Evolutionary conservation across 306 rosid species (phyloP).

Genomic region (Dryas alaskensis): DNA sequence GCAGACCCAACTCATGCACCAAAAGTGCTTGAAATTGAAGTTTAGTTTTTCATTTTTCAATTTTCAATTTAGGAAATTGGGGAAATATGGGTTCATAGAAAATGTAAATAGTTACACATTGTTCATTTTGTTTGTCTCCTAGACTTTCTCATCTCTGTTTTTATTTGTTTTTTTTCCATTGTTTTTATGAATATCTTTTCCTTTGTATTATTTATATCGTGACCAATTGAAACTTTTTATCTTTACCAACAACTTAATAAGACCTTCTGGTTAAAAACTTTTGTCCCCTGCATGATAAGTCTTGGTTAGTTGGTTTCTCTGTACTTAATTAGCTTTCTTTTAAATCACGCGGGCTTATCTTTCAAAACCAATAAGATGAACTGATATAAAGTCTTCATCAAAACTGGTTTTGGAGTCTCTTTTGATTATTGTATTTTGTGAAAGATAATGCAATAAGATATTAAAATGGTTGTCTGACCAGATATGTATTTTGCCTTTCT

Average conservation of each 20-base stretch:
- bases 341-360: no score
- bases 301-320: no score
- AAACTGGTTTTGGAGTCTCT: no score
- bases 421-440: no score
- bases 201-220: not conserved
- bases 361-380: no score
- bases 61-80: conserved; percentile 5
- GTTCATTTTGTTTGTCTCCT: not conserved
- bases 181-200: not conserved
- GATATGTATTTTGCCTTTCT: not conserved
- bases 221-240: no score
- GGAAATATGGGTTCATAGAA: not conserved
- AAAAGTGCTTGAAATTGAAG: conserved; percentile 37
- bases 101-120: not conserved
- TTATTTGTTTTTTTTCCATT: not conserved
- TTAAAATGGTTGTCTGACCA: no score
- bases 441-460: no score
- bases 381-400: no score
- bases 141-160: not conserved
- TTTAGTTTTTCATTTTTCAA: not conserved
- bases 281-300: no score
- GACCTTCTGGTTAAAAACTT: not conserved
- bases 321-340: no score
- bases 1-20: conserved; percentile 13
- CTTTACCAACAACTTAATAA: not conserved